Percentiles rank a stretch among this genome's conserved stretches.
Evolutionary conservation across 139 green algal genomes (phyloP).

Genomic region (Haematococcus lacustris): DNA sequence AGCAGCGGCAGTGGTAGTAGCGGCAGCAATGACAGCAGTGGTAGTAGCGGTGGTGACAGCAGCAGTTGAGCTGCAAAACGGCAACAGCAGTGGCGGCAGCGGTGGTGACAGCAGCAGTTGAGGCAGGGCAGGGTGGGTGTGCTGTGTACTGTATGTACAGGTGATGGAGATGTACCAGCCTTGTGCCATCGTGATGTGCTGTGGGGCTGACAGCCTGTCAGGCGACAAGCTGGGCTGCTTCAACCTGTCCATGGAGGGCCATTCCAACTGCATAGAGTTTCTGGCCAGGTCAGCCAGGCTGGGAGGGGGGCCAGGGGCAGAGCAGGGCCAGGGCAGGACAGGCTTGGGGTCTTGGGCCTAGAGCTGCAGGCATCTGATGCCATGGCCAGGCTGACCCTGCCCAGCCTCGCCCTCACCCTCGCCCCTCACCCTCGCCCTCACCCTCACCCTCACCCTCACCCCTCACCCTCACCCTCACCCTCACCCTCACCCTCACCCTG

Average conservation of each 20-base stretch:
- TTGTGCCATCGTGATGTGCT: constrained; percentile 93
- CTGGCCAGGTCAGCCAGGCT: constrained; percentile 50
- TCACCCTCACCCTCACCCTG: background rate
- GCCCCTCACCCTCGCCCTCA: no score
- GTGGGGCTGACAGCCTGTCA: constrained; percentile 86
- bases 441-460: background rate
- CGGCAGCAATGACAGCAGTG: no score
- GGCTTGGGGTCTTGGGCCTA: background rate
- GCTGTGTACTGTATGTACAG: constrained; percentile 18
- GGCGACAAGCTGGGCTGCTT: constrained; percentile 98
- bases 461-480: background rate
- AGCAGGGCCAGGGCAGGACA: background rate
- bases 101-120: no score
- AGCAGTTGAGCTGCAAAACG: no score
- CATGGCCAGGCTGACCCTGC: no score
- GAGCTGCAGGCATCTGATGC: no score
- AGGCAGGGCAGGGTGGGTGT: no score
- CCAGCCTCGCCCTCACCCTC: no score
- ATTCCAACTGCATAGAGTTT: constrained; percentile 91
- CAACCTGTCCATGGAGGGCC: constrained; percentile 87
- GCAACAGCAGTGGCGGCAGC: no score
- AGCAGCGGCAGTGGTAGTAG: no score
- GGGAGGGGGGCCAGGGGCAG: background rate
- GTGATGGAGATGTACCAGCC: constrained; percentile 97
- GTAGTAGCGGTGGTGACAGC: no score